phyloP scores from a whole-genome alignment of 768 basidiomycete species.

The Rhodotorula paludigena region DNA sequence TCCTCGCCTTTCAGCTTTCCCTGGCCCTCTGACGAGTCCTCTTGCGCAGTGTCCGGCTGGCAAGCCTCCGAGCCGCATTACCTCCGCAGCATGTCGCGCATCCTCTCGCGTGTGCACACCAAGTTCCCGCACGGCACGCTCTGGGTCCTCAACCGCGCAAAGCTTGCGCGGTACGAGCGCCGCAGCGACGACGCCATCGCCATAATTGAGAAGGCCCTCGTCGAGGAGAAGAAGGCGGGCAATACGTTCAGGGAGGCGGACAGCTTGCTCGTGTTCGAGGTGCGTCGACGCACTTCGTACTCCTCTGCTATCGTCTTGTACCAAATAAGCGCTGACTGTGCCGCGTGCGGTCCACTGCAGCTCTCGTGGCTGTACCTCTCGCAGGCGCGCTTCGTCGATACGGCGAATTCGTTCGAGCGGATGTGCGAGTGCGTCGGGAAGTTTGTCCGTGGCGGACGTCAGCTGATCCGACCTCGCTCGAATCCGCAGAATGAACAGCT shows the following conservation, averaged over 20 bases:
- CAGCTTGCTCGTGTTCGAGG: slow-evolving; percentile 36
- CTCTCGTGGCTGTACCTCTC: slow-evolving; percentile 35
- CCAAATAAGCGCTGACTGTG: too few species aligned
- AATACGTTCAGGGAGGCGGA: slow-evolving; percentile 34
- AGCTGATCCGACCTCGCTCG: not conserved
- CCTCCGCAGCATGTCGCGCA: not conserved
- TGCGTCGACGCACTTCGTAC: not conserved
- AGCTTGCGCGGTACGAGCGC: slow-evolving; percentile 19
- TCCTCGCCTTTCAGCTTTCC: not conserved
- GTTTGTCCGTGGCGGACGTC: too few species aligned
- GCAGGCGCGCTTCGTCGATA: slow-evolving; percentile 20
- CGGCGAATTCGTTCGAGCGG: slow-evolving; percentile 16
- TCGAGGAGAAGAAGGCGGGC: not conserved
- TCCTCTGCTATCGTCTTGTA: too few species aligned
- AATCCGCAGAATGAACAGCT: slow-evolving; percentile 13
- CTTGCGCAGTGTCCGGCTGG: slow-evolving; percentile 30
- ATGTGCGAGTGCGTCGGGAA: slow-evolving; percentile 17
- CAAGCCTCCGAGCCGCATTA: slow-evolving; percentile 20
- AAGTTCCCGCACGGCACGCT: slow-evolving; percentile 30
- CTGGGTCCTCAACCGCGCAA: slow-evolving; percentile 35
- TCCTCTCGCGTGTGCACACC: slow-evolving; percentile 14
- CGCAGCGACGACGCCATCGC: slow-evolving; percentile 14
- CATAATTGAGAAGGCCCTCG: slow-evolving; percentile 20
- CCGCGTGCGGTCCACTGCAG: too few species aligned
- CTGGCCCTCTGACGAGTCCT: not conserved